Percentiles rank a stretch among this genome's conserved stretches.
Conservation (phyloP, 495 filamentous ascomycete genomes). For the Sphaerosporella brunnea region DNA sequence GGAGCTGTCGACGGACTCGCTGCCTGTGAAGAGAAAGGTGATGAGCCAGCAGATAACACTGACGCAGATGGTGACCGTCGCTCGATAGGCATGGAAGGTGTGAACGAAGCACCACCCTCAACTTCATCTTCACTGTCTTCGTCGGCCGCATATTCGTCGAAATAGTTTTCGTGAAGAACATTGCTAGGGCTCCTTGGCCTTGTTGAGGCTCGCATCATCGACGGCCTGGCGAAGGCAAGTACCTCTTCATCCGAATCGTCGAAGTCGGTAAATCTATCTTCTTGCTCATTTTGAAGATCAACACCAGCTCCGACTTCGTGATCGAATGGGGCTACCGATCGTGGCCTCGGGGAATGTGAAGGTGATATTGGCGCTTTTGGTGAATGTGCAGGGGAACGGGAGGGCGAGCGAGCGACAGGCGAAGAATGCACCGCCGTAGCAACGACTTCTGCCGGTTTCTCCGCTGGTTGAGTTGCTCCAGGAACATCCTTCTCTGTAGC, state of each 20-base stretch:
- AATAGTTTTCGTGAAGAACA: background rate
- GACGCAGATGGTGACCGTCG: slow-evolving; percentile 2
- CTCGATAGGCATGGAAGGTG: slow-evolving; percentile 5
- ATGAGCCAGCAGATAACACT: background rate
- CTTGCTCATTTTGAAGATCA: slow-evolving; percentile 1
- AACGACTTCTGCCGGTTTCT: slow-evolving; percentile 4
- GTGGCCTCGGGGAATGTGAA: background rate
- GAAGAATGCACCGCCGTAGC: slow-evolving; percentile 8
- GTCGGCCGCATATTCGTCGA: slow-evolving; percentile 15
- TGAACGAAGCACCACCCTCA: slow-evolving; percentile 17
- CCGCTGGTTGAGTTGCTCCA: background rate
- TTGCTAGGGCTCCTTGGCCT: background rate
- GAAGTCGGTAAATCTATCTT: slow-evolving; percentile 16
- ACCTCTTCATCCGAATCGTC: slow-evolving; percentile 23
- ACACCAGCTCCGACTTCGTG: background rate
- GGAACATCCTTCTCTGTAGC: slow-evolving; percentile 27
- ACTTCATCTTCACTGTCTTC: slow-evolving; percentile 22
- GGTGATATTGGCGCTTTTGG: background rate
- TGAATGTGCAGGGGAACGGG: background rate
- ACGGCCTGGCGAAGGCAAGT: slow-evolving; percentile 19
- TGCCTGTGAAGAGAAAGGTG: background rate
- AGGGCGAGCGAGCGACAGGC: background rate
- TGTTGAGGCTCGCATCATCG: slow-evolving; percentile 1
- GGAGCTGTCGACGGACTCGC: background rate
- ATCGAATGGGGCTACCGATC: background rate